phyloP scores from a whole-genome alignment of 352 stramenopile genomes.

The Phytophthora sp. region DNA sequence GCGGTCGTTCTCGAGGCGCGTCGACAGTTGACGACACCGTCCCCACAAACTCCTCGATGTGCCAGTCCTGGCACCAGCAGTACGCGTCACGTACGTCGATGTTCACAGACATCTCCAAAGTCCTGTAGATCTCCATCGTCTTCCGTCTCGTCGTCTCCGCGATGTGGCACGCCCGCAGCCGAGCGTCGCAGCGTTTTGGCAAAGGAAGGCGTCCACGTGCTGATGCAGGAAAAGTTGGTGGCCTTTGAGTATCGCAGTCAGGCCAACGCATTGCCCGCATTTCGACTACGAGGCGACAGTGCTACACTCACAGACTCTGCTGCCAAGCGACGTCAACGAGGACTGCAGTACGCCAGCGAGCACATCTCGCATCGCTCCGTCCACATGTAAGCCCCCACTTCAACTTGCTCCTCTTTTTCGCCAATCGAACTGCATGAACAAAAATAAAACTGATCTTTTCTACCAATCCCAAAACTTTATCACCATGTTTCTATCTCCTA shows the following conservation, averaged over 20 bases:
- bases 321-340: slow-evolving; percentile 42
- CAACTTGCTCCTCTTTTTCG: slow-evolving; percentile 16
- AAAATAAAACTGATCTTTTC: slow-evolving; percentile 1
- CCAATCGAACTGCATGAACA: slow-evolving; percentile 14
- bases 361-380: slow-evolving; percentile 34
- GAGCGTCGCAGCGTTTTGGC: slow-evolving; percentile 55
- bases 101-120: slow-evolving; percentile 14
- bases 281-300: slow-evolving; percentile 52
- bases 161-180: slow-evolving; percentile 10
- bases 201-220: slow-evolving; percentile 52
- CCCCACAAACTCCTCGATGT: background rate
- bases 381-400: slow-evolving; percentile 27
- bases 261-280: slow-evolving; percentile 33
- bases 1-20: slow-evolving; percentile 39
- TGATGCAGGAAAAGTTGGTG: slow-evolving; percentile 59
- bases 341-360: slow-evolving; percentile 41
- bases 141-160: slow-evolving; percentile 12
- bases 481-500: slow-evolving; percentile 12
- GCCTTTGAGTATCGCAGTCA: slow-evolving; percentile 49
- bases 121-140: slow-evolving; percentile 19
- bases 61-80: background rate
- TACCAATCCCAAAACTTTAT: slow-evolving; percentile 15
- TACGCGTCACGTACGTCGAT: slow-evolving; percentile 4
- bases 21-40: slow-evolving; percentile 24
- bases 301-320: slow-evolving; percentile 36